These are phyloP conservation scores for Ustilago cynodontis DNA, from an alignment of 1,284 basidiomycete species.

Conservation along the genomic window DNA sequence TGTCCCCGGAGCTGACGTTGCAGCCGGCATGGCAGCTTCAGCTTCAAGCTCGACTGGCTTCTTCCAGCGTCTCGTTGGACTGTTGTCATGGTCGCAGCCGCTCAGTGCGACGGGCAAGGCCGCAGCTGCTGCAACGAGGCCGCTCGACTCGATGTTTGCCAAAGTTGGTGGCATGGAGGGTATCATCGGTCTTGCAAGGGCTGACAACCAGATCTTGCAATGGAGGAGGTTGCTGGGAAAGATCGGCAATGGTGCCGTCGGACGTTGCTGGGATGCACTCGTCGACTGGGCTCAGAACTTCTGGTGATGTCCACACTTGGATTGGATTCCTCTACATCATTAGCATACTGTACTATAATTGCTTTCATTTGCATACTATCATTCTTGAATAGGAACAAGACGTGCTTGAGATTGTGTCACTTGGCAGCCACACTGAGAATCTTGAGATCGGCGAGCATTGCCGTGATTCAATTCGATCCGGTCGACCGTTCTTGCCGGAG, in stretches of 20 bases:
- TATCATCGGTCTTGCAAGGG: conserved; percentile 51
- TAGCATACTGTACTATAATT: not conserved
- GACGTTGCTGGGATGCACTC: conserved; percentile 54
- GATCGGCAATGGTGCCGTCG: conserved; percentile 58
- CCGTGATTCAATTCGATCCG: not conserved
- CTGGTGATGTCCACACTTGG: conserved; percentile 22
- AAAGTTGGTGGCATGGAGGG: conserved; percentile 57
- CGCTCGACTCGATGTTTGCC: conserved; percentile 49
- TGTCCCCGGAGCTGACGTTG: conserved; percentile 19
- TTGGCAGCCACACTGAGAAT: not conserved
- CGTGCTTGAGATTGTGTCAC: not conserved
- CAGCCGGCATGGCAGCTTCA: conserved; percentile 17
- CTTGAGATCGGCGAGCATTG: not conserved
- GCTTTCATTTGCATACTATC: not conserved
- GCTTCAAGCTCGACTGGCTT: conserved; percentile 9
- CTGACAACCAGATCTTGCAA: conserved; percentile 58
- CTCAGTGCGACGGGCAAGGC: conserved; percentile 21
- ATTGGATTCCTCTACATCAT: not conserved
- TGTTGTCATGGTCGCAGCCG: conserved; percentile 22
- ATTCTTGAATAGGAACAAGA: not conserved
- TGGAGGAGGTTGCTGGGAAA: conserved; percentile 56
- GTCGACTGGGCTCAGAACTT: conserved; percentile 60
- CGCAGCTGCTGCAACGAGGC: conserved; percentile 26
- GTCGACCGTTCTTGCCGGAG: conserved; percentile 6
- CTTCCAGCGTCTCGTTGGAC: conserved; percentile 21